Evolutionary conservation across 2,329 filamentous ascomycete genomes (phyloP), one percentile per base, ranked within the genome.

Genomic region (Sphaerulina populicola): DNA sequence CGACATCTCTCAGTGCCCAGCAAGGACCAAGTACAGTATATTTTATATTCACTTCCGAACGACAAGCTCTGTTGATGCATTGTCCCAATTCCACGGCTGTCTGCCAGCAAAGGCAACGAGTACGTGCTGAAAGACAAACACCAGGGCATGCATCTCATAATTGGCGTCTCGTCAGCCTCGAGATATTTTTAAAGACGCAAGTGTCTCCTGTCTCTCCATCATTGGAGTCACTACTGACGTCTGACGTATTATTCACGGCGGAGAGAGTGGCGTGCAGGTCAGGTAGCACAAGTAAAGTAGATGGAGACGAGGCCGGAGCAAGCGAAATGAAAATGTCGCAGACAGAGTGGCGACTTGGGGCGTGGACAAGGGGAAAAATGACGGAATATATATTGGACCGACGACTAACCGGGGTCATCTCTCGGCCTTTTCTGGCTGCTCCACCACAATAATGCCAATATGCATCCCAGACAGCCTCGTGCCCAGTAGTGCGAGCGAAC

Each of bases 271-370:
- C 38, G 38, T 41, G 39, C 39, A 41, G 36, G 37, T 41, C 27
- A 30, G n/a, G 45, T 48, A n/a, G 23, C 37, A 48, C 45, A 41
- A 27, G 15, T 48, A 48, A 12, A 47, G 45, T 41, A 48, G 29
- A 23, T 41, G 15, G 10, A 40, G 29, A 36, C 31, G 29, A 46
- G 23, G 18, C 10, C 18, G n/a, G 14, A 15, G 23, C 37, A 48
- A 48, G 23, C 46, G 46, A 48, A 38, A 48, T 47, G 44, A 48
- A 48, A 18, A 11, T 18, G 29, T 48, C 38, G 46, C 39, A 27
- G 21, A 27, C 6, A 18, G 15, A 18, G 39, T 41, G 6, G 18
- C n/a, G n/a, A 9, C 15, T 40, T 18, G 18, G 14, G 14, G 45
- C 21, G 36, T 37, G 45, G 21, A 40, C 11, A 31, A 33, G 9